Evolutionary conservation across 495 filamentous ascomycete genomes (phyloP).

Genomic region (Letharia columbiana): DNA sequence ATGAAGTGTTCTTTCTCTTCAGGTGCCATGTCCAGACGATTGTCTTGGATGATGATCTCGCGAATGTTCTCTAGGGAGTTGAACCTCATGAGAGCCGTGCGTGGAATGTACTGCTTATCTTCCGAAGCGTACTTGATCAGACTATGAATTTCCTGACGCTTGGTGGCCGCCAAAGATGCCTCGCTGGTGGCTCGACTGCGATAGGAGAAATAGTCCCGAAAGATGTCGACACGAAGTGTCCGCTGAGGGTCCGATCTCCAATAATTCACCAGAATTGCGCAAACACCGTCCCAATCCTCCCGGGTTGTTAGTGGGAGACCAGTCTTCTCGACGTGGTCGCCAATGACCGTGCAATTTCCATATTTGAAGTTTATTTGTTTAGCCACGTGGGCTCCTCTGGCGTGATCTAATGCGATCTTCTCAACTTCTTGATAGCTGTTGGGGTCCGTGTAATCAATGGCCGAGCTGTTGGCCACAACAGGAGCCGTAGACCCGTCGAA

Average conservation of each 20-base stretch:
- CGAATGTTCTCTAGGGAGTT: slow-evolving; percentile 1
- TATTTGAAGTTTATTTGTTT: background rate
- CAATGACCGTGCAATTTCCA: slow-evolving; percentile 8
- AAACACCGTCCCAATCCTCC: slow-evolving; percentile 8
- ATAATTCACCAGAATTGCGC: background rate
- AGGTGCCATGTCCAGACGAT: background rate
- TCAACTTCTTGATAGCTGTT: slow-evolving; percentile 7
- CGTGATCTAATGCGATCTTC: background rate
- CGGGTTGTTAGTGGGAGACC: background rate
- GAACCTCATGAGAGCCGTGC: slow-evolving; percentile 4
- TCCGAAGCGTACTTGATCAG: slow-evolving; percentile 5
- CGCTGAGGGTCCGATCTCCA: background rate
- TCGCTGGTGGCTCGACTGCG: background rate
- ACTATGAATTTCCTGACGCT: slow-evolving; percentile 2
- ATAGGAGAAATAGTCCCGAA: slow-evolving; percentile 7
- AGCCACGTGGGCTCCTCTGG: background rate
- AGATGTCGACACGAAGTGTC: slow-evolving; percentile 10
- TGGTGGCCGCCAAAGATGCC: background rate
- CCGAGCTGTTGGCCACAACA: background rate
- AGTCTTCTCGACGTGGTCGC: background rate
- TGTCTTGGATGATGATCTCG: slow-evolving; percentile 13
- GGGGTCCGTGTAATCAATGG: background rate
- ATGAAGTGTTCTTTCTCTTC: slow-evolving; percentile 5
- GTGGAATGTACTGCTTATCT: slow-evolving; percentile 7
- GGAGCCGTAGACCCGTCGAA: background rate